Evolutionary conservation across 768 basidiomycete genomes (phyloP).

Genomic region (Dendrothele bispora): DNA sequence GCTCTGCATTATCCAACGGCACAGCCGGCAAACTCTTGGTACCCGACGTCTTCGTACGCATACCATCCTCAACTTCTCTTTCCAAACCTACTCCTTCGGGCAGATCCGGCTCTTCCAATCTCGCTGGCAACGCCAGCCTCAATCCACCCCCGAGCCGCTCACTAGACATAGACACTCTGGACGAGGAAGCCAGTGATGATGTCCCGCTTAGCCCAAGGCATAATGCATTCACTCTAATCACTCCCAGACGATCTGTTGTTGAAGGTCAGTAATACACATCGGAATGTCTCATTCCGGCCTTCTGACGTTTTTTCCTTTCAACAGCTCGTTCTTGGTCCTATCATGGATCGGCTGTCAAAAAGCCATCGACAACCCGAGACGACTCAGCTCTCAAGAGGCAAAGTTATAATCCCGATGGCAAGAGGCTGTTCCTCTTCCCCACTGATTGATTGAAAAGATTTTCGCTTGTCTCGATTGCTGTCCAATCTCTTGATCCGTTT

Average conservation of each 20-base stretch:
- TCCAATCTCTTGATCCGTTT: no score
- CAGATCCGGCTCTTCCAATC: constrained; percentile 32
- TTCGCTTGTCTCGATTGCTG: no score
- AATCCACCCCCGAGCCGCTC: constrained; percentile 30
- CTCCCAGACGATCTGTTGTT: constrained; percentile 39
- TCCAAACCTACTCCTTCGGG: constrained; percentile 32
- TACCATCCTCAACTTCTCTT: constrained; percentile 6
- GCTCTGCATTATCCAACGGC: constrained; percentile 53
- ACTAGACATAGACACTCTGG: constrained; percentile 25
- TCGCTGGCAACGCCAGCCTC: constrained; percentile 18
- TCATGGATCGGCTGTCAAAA: constrained; percentile 47
- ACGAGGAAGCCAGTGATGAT: constrained; percentile 17
- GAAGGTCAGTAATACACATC: constrained; percentile 67
- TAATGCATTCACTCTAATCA: constrained; percentile 18
- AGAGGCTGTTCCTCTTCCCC: constrained; percentile 72
- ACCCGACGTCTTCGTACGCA: constrained; percentile 35
- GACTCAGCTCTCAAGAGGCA: not conserved
- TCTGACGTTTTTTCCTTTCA: constrained; percentile 8
- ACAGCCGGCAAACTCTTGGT: constrained; percentile 67
- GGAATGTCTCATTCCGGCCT: constrained; percentile 6
- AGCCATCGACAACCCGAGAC: not conserved
- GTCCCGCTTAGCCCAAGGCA: constrained; percentile 22
- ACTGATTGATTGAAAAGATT: no score
- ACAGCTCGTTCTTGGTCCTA: constrained; percentile 76
- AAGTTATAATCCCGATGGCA: constrained; percentile 22